Base-by-base conservation (phyloP, 108 stramenopile species). In the Cyclotella choctawhatcheeana region DNA sequence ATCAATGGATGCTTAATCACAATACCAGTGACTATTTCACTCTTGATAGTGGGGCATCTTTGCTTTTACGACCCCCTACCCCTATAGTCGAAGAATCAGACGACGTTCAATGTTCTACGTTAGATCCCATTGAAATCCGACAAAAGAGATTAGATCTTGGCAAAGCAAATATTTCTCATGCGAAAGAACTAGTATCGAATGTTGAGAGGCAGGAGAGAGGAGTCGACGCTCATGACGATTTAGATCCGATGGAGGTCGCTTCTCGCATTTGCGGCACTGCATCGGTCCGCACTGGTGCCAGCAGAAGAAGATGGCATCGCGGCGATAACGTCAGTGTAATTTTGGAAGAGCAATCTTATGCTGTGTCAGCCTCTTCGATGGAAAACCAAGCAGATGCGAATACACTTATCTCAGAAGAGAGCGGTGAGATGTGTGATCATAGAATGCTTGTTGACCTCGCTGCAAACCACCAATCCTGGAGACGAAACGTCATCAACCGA, bases 391-490 rank as follows among this genome's bases (percentile, higher is more conserved):
- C 48, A 20, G 68, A 69, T 26, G 27, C 34, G 10, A 68, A 67
- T 30, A 76, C 66, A 18, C 62, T 74, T 61, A 32, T 29, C 29
- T 67, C 74, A 10, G 78, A 51, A 55, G 71, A 73, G 59, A 79
- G 78, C 24, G 67, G 60, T 2, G 78, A 67, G 40, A 68, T 44
- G 33, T 72, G 71, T 35, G 78, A 79, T 55, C 78, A 79, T 63
- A 45, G 71, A 25, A 44, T 84, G 3, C 59, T 94, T 18, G 65
- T 94, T 33, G 83, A 83, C 31, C 60, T 94, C n/a, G 93, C 93
- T 13, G 93, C 90, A 34, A 85, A 82, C 30, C 88, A 94, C 72
- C 81, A 82, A 18, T 74, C 85, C 58, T 94, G 93, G 93, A 83
- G 83, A 66, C 69, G 74, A 59, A 82, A 90, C 54, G 83, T 94